A percentile compares a stretch with the other conserved stretches of the same genome.
phyloP scores from a whole-genome alignment of 2,329 filamentous ascomycete genomes.

The Nemania sp. region DNA sequence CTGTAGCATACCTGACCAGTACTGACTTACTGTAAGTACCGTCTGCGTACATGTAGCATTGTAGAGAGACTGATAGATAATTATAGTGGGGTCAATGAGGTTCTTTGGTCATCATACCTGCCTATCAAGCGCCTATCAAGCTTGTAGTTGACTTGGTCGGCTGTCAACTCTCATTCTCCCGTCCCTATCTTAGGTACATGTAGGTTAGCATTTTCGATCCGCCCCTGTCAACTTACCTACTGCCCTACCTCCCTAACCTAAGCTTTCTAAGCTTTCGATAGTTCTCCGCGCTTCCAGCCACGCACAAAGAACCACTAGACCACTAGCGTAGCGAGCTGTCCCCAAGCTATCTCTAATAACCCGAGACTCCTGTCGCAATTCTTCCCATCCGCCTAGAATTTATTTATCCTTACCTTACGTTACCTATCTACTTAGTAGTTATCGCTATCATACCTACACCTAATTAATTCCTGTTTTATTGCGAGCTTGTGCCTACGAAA shows the following conservation, averaged over 20 bases:
- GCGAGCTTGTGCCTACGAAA: conserved; percentile 14
- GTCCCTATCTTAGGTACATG: neutral
- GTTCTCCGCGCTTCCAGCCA: conserved; percentile 37
- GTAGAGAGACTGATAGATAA: neutral
- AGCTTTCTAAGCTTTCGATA: conserved; percentile 16
- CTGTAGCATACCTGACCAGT: too few relatives aligned
- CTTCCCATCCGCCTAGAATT: conserved; percentile 14
- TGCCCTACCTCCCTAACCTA: neutral
- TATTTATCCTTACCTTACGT: conserved; percentile 4
- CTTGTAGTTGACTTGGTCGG: neutral
- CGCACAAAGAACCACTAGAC: conserved; percentile 23
- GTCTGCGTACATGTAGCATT: too few relatives aligned
- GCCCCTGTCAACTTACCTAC: conserved; percentile 1
- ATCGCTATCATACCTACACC: conserved; percentile 6
- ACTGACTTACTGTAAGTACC: too few relatives aligned
- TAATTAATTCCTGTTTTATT: neutral
- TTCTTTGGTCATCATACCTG: neutral
- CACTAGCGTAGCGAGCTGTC: conserved; percentile 24
- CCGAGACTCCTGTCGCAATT: conserved; percentile 26
- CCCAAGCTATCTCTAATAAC: conserved; percentile 31
- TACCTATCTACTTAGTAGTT: conserved; percentile 1
- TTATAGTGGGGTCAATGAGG: conserved; percentile 2
- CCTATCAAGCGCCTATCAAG: too few relatives aligned
- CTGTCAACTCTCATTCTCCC: neutral
- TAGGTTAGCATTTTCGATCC: neutral